These are phyloP conservation scores for Bipolaris oryzae DNA, from an alignment of 2,329 filamentous ascomycete genomes.

Conservation along the genomic window DNA sequence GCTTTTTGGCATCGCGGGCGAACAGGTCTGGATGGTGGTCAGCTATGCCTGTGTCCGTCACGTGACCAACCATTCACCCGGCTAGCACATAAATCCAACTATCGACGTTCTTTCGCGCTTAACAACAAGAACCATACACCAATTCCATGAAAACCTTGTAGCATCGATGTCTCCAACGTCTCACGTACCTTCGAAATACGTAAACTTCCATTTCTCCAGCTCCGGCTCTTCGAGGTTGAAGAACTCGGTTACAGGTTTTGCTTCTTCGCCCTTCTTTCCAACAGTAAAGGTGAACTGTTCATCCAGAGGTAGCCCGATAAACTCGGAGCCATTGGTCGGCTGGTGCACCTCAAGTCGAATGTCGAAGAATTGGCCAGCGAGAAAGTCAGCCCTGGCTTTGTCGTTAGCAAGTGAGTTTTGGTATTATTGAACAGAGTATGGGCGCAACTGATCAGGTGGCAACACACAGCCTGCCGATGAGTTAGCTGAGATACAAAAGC, in stretches of 20 bases:
- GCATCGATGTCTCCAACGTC: background rate
- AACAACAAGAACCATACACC: background rate
- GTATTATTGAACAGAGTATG: background rate
- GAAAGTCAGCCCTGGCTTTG: constrained; percentile 69
- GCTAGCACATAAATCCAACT: too few relatives aligned
- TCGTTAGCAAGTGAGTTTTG: constrained; percentile 12
- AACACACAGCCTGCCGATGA: constrained; percentile 55
- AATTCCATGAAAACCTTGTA: background rate
- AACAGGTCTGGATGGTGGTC: too few relatives aligned
- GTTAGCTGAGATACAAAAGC: constrained; percentile 20
- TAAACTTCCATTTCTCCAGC: constrained; percentile 81
- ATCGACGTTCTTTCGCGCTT: too few relatives aligned
- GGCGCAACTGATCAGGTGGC: constrained; percentile 62
- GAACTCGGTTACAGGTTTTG: constrained; percentile 66
- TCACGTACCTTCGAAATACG: constrained; percentile 73
- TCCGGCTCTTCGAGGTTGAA: constrained; percentile 73
- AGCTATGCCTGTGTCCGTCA: too few relatives aligned
- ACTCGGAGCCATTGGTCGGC: constrained; percentile 80
- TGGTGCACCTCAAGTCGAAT: constrained; percentile 83
- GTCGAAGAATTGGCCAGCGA: constrained; percentile 83
- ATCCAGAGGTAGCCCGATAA: constrained; percentile 72
- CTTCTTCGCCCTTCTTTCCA: constrained; percentile 63
- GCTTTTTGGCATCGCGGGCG: constrained; percentile 70
- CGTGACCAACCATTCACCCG: too few relatives aligned
- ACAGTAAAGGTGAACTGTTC: constrained; percentile 78